Percentiles rank a stretch among this genome's conserved stretches.
Evolutionary conservation across 805 yeast species (phyloP).

Genomic region (Kodamaea restingae): DNA sequence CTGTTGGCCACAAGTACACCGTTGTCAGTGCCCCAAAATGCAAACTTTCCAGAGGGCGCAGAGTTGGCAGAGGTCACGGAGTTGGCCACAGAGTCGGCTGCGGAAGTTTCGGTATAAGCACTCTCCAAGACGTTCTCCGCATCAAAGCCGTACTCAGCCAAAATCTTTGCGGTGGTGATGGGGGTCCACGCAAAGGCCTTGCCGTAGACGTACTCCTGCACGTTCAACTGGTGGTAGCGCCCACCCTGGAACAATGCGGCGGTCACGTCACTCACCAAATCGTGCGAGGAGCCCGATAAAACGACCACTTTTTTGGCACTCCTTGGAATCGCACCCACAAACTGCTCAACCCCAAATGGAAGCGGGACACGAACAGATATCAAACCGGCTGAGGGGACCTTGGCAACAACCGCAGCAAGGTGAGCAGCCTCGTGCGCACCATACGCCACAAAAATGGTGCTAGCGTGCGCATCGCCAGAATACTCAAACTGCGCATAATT

Average conservation of each 20-base stretch:
- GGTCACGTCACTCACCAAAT: constrained; percentile 66
- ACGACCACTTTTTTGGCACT: constrained; percentile 61
- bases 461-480: constrained; percentile 57
- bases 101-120: constrained; percentile 12
- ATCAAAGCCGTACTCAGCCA: constrained; percentile 38
- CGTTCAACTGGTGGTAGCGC: constrained; percentile 30
- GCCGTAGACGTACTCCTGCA: constrained; percentile 52
- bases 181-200: constrained; percentile 56
- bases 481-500: constrained; percentile 63
- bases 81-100: too few species aligned
- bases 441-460: constrained; percentile 75
- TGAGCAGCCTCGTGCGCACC: constrained; percentile 66
- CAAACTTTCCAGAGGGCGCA: constrained; percentile 43
- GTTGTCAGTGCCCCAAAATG: constrained; percentile 70
- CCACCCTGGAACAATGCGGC: constrained; percentile 62
- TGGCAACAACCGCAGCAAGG: constrained; percentile 43
- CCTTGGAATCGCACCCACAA: constrained; percentile 55
- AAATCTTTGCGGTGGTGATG: constrained; percentile 46
- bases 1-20: constrained; percentile 53
- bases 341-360: constrained; percentile 68
- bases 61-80: constrained; percentile 32
- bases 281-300: constrained; percentile 40
- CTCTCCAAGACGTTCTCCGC: constrained; percentile 16
- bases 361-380: constrained; percentile 71
- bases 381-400: constrained; percentile 49